Conservation (phyloP, 352 stramenopile genomes). For the Aphanomyces euteiches region DNA sequence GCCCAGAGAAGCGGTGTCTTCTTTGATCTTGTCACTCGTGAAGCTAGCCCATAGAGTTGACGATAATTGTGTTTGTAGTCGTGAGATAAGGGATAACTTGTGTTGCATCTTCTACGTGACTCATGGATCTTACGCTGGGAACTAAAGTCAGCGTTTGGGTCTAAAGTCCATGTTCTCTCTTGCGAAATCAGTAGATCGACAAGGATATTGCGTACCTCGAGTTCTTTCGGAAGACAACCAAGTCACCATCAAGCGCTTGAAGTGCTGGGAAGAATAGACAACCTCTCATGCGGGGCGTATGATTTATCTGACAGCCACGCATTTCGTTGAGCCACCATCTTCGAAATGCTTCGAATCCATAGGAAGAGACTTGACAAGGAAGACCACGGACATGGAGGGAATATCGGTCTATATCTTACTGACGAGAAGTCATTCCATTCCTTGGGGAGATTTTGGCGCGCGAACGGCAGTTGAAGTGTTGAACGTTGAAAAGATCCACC, state of each 20-base stretch:
- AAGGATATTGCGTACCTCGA: neutral
- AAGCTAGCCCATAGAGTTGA: neutral
- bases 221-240: no score
- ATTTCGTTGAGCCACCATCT: no score
- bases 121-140: no score
- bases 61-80: neutral
- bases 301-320: no score
- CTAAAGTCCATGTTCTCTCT: neutral
- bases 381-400: neutral
- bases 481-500: neutral
- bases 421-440: neutral
- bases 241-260: no score
- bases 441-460: neutral
- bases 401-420: neutral
- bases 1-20: slow-evolving; percentile 22
- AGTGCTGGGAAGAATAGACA: no score
- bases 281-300: no score
- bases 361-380: no score
- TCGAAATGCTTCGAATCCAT: no score
- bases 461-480: neutral
- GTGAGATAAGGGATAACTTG: neutral
- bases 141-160: no score
- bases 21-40: slow-evolving; percentile 1
- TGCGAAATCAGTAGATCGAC: neutral
- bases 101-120: neutral